Evolutionary conservation across 805 yeast species (phyloP).

Genomic region (Nakazawaea peltata): DNA sequence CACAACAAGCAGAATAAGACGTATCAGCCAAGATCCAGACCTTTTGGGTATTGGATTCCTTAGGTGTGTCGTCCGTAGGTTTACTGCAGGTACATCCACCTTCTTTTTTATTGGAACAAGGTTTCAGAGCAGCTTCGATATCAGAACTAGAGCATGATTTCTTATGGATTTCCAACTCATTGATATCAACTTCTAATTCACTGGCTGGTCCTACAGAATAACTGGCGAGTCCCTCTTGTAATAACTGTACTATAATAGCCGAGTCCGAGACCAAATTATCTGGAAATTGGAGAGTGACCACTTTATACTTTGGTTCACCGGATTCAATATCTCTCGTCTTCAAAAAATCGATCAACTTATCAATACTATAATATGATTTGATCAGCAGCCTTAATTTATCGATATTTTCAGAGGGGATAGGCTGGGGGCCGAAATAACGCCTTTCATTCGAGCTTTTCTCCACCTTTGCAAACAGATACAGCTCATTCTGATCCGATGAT

Average conservation of each 20-base stretch:
- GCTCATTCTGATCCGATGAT: slow-evolving; percentile 67
- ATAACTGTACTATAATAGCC: slow-evolving; percentile 50
- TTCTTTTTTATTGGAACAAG: slow-evolving; percentile 7
- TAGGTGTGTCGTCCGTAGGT: slow-evolving; percentile 12
- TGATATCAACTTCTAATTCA: slow-evolving; percentile 3
- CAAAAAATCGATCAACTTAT: slow-evolving; percentile 14
- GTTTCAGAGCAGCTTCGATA: slow-evolving; percentile 15
- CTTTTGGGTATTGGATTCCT: slow-evolving; percentile 15
- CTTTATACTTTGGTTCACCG: slow-evolving; percentile 25
- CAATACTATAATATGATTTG: slow-evolving; percentile 6
- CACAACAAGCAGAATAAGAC: slow-evolving; percentile 90
- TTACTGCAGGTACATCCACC: slow-evolving; percentile 21
- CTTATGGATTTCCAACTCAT: slow-evolving; percentile 6
- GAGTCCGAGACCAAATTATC: slow-evolving; percentile 76
- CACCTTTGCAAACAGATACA: slow-evolving; percentile 39
- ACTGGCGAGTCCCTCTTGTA: slow-evolving; percentile 32
- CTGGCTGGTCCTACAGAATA: background rate
- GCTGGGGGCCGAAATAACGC: slow-evolving; percentile 16
- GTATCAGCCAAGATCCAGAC: slow-evolving; percentile 92
- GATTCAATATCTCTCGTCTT: slow-evolving; percentile 13
- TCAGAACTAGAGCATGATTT: slow-evolving; percentile 12
- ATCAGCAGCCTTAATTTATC: background rate
- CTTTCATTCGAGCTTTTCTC: slow-evolving; percentile 19
- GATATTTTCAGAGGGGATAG: background rate
- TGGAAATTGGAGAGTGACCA: slow-evolving; percentile 85